Evolutionary conservation across 148 eudicot genomes (phyloP).

Genomic region (Nyssa sinensis): DNA sequence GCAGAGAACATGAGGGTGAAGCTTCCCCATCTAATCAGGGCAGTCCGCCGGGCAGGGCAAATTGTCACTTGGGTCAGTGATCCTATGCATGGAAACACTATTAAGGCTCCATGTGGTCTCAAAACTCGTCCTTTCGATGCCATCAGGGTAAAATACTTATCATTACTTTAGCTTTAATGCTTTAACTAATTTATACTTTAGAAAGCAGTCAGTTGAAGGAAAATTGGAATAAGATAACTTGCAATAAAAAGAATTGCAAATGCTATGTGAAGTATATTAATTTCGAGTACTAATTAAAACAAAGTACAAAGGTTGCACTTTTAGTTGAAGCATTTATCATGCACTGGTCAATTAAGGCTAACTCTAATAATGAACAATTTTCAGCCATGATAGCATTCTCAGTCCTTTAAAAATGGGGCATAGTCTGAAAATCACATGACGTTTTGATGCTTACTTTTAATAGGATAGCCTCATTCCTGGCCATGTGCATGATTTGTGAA

Average conservation of each 20-base stretch:
- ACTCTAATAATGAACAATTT: background rate
- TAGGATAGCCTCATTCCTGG: background rate
- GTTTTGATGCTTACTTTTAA: background rate
- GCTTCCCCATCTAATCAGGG: slow-evolving; percentile 28
- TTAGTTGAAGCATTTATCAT: background rate
- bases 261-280: background rate
- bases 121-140: slow-evolving; percentile 41
- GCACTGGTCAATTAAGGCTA: background rate
- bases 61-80: slow-evolving; percentile 34
- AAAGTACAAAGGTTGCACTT: no score
- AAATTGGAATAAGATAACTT: background rate
- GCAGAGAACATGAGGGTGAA: slow-evolving; percentile 29
- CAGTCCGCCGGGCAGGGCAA: slow-evolving; percentile 32
- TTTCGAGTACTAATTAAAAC: background rate
- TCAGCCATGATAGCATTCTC: background rate
- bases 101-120: slow-evolving; percentile 39
- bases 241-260: background rate
- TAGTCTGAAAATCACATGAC: background rate
- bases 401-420: background rate
- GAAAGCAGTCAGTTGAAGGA: background rate
- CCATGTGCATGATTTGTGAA: background rate
- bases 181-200: background rate
- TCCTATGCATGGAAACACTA: slow-evolving; percentile 34
- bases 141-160: slow-evolving; percentile 22
- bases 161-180: background rate